Percentiles rank a stretch among this genome's conserved stretches.
phyloP scores from a whole-genome alignment of 176 grass and related monocot genomes.

The Phyllostachys edulis region DNA sequence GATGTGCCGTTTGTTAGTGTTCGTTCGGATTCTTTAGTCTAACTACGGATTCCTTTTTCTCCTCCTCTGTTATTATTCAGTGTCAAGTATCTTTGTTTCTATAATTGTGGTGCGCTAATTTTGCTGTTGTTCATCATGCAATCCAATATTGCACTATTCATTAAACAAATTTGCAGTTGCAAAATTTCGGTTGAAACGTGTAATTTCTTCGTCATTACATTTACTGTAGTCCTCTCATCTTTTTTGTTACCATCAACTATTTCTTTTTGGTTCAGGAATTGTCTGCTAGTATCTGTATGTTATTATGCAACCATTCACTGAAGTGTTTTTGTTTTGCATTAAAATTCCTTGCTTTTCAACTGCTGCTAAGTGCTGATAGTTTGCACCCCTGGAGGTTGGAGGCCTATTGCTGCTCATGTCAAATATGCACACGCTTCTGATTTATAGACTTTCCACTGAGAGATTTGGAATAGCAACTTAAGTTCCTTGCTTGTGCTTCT shows the following conservation, averaged over 20 bases:
- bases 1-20: not conserved
- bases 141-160: not conserved
- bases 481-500: slow-evolving; percentile 14
- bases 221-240: not conserved
- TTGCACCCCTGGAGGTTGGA: not conserved
- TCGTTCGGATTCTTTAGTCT: not conserved
- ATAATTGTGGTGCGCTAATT: not conserved
- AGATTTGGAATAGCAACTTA: slow-evolving; percentile 2
- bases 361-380: not conserved
- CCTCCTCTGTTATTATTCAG: not conserved
- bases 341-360: not conserved
- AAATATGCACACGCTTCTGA: not conserved
- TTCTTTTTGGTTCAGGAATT: slow-evolving; percentile 6
- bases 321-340: not conserved
- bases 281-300: not conserved
- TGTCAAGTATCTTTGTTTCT: not conserved
- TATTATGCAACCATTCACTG: not conserved
- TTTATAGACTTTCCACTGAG: not conserved
- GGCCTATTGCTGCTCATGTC: not conserved
- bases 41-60: not conserved
- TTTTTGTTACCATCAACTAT: not conserved
- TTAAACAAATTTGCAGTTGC: not conserved
- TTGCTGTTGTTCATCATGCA: not conserved
- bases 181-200: not conserved
- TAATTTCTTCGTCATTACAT: not conserved